These are phyloP conservation scores for Penicillium expansum DNA, from an alignment of 2,329 filamentous ascomycete species.

Conservation along the genomic window DNA sequence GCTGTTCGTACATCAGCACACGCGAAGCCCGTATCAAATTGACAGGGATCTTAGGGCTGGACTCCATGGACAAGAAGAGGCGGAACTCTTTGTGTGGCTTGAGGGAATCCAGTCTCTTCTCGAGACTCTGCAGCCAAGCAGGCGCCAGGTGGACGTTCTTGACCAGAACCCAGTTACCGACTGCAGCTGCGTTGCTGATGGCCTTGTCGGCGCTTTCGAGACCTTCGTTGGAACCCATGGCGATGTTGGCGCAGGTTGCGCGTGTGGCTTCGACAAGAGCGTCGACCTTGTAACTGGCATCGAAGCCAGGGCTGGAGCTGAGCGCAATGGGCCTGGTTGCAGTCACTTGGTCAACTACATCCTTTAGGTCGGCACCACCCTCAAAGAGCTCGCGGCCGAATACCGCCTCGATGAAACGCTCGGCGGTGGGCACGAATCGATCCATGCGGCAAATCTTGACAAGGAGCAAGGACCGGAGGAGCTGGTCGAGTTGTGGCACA, in stretches of 20 bases:
- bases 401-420: slow-evolving; percentile 82
- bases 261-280: slow-evolving; percentile 81
- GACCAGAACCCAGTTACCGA: slow-evolving; percentile 92
- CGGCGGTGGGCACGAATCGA: slow-evolving; percentile 86
- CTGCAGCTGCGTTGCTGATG: slow-evolving; percentile 85
- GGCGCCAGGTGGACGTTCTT: slow-evolving; percentile 98
- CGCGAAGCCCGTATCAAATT: slow-evolving; percentile 90
- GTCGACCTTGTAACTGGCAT: slow-evolving; percentile 99
- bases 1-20: slow-evolving; percentile 97
- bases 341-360: slow-evolving; percentile 79
- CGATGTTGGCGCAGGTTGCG: slow-evolving; percentile 89
- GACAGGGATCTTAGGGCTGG: slow-evolving; percentile 92
- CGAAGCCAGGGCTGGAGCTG: slow-evolving; percentile 92
- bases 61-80: slow-evolving; percentile 97
- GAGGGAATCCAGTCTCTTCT: slow-evolving; percentile 93
- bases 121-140: slow-evolving; percentile 92
- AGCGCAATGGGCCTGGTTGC: slow-evolving; percentile 84
- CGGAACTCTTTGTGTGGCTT: slow-evolving; percentile 92
- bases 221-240: slow-evolving; percentile 97
- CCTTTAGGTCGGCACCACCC: slow-evolving; percentile 77
- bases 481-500: slow-evolving; percentile 66
- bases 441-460: slow-evolving; percentile 95
- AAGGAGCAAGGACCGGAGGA: slow-evolving; percentile 78
- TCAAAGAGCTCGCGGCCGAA: slow-evolving; percentile 84
- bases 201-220: slow-evolving; percentile 91